These are phyloP conservation scores for Alectoria sarmentosa DNA, from an alignment of 495 filamentous ascomycete species.

Conservation along the genomic window DNA sequence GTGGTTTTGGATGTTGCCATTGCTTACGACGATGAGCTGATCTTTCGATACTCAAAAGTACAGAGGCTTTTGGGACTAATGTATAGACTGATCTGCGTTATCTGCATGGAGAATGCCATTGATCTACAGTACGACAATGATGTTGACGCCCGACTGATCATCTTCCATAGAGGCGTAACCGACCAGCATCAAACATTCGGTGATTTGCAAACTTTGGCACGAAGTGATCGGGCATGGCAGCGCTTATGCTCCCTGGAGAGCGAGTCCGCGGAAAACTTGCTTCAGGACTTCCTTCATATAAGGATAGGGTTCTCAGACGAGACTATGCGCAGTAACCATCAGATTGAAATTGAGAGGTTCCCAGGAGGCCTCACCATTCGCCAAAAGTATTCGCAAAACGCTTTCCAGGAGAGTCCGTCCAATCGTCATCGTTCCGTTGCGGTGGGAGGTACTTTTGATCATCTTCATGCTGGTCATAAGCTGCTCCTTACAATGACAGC, in stretches of 20 bases:
- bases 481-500: constrained; percentile 80
- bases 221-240: constrained; percentile 49
- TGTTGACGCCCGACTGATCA: constrained; percentile 69
- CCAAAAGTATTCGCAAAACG: constrained; percentile 9
- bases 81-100: constrained; percentile 67
- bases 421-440: constrained; percentile 51
- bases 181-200: constrained; percentile 34
- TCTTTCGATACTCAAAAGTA: constrained; percentile 35
- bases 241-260: constrained; percentile 59
- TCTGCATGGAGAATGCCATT: constrained; percentile 54
- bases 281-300: constrained; percentile 28
- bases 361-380: constrained; percentile 42
- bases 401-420: constrained; percentile 22
- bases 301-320: constrained; percentile 33
- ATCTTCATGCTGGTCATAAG: constrained; percentile 95
- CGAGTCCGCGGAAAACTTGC: constrained; percentile 45
- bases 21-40: constrained; percentile 18
- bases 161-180: constrained; percentile 55
- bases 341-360: constrained; percentile 31
- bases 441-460: constrained; percentile 95
- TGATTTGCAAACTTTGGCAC: constrained; percentile 57
- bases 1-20: constrained; percentile 40
- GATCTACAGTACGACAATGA: constrained; percentile 61
- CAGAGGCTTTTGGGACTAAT: constrained; percentile 67
- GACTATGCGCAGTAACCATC: constrained; percentile 27